Percentiles rank a stretch among this genome's conserved stretches.
Evolutionary conservation across 2,329 filamentous ascomycete species (phyloP).

Genomic region (Xylariaceae sp.): DNA sequence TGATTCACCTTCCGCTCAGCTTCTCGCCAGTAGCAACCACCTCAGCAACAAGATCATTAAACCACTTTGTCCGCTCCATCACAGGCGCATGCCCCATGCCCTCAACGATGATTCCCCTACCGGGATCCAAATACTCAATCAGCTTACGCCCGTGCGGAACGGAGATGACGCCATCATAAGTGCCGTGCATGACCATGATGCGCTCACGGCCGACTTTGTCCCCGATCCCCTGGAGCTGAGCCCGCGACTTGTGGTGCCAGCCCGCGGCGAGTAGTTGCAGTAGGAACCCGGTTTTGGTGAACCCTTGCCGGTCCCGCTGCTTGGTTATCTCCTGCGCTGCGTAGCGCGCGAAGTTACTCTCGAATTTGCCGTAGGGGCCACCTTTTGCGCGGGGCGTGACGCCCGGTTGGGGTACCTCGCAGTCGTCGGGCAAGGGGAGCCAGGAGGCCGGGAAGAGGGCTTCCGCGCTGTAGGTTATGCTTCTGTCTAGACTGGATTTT

Average conservation of each 20-base stretch:
- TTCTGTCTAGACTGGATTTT: constrained; percentile 52
- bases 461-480: constrained; percentile 59
- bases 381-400: constrained; percentile 37
- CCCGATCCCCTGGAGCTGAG: constrained; percentile 62
- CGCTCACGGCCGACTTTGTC: constrained; percentile 67
- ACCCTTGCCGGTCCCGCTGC: constrained; percentile 54
- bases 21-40: constrained; percentile 50
- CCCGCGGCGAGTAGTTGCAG: constrained; percentile 74
- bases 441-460: constrained; percentile 65
- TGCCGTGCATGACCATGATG: constrained; percentile 76
- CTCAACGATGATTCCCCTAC: constrained; percentile 54
- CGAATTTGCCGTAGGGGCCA: constrained; percentile 47
- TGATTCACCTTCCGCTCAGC: constrained; percentile 34
- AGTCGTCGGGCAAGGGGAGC: constrained; percentile 58
- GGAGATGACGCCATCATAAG: constrained; percentile 72
- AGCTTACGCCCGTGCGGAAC: constrained; percentile 66
- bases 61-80: constrained; percentile 66
- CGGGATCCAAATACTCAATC: constrained; percentile 60
- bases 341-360: constrained; percentile 76
- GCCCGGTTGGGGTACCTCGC: constrained; percentile 43
- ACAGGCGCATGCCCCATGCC: constrained; percentile 72
- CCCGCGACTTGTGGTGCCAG: constrained; percentile 71
- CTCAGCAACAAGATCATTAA: constrained; percentile 60
- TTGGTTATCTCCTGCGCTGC: constrained; percentile 76
- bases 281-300: constrained; percentile 65